Base-by-base conservation (phyloP, 495 filamentous ascomycete species). In the Pyrenula massariospora region DNA sequence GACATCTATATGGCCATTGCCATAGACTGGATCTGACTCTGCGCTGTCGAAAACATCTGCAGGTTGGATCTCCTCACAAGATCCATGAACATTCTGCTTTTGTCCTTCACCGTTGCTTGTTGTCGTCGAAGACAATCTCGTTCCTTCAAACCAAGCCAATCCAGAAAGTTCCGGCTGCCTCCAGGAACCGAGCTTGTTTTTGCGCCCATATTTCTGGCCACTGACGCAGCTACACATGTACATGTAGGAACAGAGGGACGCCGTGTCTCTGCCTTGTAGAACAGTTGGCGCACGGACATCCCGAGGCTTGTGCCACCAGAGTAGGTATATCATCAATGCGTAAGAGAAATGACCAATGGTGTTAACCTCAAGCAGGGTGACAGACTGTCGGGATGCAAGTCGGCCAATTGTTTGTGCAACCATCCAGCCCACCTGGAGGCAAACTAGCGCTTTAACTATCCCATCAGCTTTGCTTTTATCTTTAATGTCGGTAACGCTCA, bases 281-380 rank as follows among this genome's bases (percentile, higher is more conserved):
- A 64, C 8, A 3, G 54, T 64, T 3, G 62, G 62, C 53, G 64
- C 59, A 3, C 59, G 52, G 25, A 68, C 58, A 48, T 68, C 60
- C 1, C 65, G 55, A 0, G 70, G 70, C 48, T 73, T 72, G 23
- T 66, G 15, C 66, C 63, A 72, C 70, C 70, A 73, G 12, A 69
- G 48, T 0, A 60, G 12, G 48, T 69, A 72, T 3, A 69, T 68
- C 0, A 69, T 12, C 0, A 71, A 55, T 8, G 66, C 59, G 25
- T 61, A 69, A 10, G 69, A 12, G 1, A 64, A 65, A 53, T 73
- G 70, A 2, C 54, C 68, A 36, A 68, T 61, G 2, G 64, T 66
- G 47, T 71, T 70, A 1, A 70, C 55, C 53, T 70, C 68, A 1
- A 70, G 56, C 22, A 70, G 25, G 23, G 57, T 67, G 31, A 67